Evolutionary conservation across 768 basidiomycete genomes (phyloP), one percentile per base, ranked within the genome.

Genomic region (Macrocybe gigantea): DNA sequence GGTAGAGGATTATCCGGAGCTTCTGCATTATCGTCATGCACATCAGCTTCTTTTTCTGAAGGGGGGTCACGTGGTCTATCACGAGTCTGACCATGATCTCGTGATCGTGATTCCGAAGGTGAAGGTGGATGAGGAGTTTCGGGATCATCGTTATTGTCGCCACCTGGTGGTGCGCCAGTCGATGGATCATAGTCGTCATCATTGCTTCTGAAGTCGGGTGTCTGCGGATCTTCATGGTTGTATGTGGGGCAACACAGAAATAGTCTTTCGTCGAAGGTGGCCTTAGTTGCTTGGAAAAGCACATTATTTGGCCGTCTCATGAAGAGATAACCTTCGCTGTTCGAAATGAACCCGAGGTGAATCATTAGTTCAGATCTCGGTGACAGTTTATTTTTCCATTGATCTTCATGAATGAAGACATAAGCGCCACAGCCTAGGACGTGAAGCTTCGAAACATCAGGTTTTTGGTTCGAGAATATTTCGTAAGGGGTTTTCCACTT

Each of bases 361-460:
- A 39, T n/a, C 45, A 47, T 47, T n/a, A 47, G 36, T 38, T 47
- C 38, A 7, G 36, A 38, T 38, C 31, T 13, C 5, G 36, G 45
- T 7, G 48, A 9, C 10, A 49, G 48, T 10, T 49, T 49, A 12
- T 49, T 49, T 9, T 5, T 34, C 14, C 30, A 22, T 15, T 29
- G 45, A 5, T 33, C 50, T 34, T 36, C 36, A 1, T 45, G 50
- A 5, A 47, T 7, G 8, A 33, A 48, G 2, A 51, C 36, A 8
- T 51, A 51, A 12, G 50, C 42, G 7, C 41, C 50, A 44, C 50
- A 51, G 13, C 50, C 50, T 11, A 51, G 44, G 3, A 51, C 50
- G n/a, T 32, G 14, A 4, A 48, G 7, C 5, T 48, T n/a, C 1
- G 46, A 39, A 8, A 51, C 12, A 32, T 48, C 41, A 1, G 50